Percentiles rank a stretch among this genome's conserved stretches.
These are phyloP conservation scores for Coniferiporia sulphurascens DNA, from an alignment of 1,284 basidiomycete species.

Conservation along the genomic window DNA sequence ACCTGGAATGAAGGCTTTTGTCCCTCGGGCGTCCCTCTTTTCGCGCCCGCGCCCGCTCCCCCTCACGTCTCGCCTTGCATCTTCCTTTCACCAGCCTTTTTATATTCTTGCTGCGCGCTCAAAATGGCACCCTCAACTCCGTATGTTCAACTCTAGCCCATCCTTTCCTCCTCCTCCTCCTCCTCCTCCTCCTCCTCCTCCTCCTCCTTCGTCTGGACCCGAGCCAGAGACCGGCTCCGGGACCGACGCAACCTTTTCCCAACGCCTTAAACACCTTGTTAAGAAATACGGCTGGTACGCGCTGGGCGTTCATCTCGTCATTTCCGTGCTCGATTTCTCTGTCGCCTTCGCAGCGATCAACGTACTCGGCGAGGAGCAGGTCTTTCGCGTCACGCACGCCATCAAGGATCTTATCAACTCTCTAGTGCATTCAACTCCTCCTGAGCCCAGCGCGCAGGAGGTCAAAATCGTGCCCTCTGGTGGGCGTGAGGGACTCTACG, in stretches of 20 bases:
- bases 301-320: conserved; percentile 75
- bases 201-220: conserved; percentile 20
- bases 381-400: conserved; percentile 60
- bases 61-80: conserved; percentile 28
- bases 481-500: conserved; percentile 74
- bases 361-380: conserved; percentile 86
- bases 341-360: conserved; percentile 84
- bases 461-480: conserved; percentile 36
- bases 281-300: conserved; percentile 94
- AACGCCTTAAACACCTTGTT: conserved; percentile 81
- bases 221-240: conserved; percentile 28
- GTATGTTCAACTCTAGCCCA: conserved; percentile 12
- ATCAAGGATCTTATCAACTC: conserved; percentile 48
- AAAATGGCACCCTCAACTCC: conserved; percentile 10
- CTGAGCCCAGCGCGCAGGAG: conserved; percentile 63
- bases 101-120: conserved; percentile 16
- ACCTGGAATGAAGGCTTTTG: conserved; percentile 26
- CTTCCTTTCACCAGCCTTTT: not conserved
- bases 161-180: too few species aligned
- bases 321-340: conserved; percentile 74
- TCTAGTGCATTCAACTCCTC: conserved; percentile 44
- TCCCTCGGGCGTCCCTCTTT: conserved; percentile 28
- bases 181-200: too few species aligned
- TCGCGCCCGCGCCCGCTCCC: conserved; percentile 38
- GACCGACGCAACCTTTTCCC: conserved; percentile 52